A percentile compares a stretch with the other conserved stretches of the same genome.
Conservation (phyloP, 306 rosid genomes). For the Arachis stenosperma region DNA sequence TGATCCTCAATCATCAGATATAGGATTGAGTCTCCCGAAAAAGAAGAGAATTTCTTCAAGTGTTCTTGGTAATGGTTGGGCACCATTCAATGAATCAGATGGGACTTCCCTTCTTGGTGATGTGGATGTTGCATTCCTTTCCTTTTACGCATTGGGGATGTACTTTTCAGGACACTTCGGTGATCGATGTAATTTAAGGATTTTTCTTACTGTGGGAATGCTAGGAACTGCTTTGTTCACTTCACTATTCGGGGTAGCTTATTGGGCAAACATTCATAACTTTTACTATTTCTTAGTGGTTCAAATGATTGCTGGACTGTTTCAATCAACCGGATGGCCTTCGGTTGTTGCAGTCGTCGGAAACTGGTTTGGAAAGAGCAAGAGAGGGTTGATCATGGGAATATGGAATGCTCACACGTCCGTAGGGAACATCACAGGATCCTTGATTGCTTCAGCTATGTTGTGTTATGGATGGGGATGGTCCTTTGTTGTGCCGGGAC, state of each 20-base stretch:
- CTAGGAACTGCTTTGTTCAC: constrained; percentile 91
- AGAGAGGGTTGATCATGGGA: constrained; percentile 98
- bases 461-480: constrained; percentile 96
- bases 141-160: constrained; percentile 90
- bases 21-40: constrained; percentile 47
- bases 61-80: constrained; percentile 75
- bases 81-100: constrained; percentile 77
- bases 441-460: constrained; percentile 84
- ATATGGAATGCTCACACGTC: constrained; percentile 99
- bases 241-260: constrained; percentile 80
- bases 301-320: constrained; percentile 92
- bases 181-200: constrained; percentile 77
- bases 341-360: constrained; percentile 96
- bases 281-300: constrained; percentile 68
- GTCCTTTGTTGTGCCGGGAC: constrained; percentile 88
- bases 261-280: constrained; percentile 77
- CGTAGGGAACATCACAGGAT: constrained; percentile 89
- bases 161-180: constrained; percentile 95
- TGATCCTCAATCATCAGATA: constrained; percentile 69
- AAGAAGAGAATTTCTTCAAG: constrained; percentile 41
- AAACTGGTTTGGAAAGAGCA: constrained; percentile 94
- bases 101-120: constrained; percentile 90
- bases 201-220: constrained; percentile 88
- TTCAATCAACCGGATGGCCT: constrained; percentile 99
- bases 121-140: constrained; percentile 90